A percentile compares a stretch with the other conserved stretches of the same genome.
These are phyloP conservation scores for Grigorovia jiainica DNA, from an alignment of 805 yeast genomes.

Conservation along the genomic window DNA sequence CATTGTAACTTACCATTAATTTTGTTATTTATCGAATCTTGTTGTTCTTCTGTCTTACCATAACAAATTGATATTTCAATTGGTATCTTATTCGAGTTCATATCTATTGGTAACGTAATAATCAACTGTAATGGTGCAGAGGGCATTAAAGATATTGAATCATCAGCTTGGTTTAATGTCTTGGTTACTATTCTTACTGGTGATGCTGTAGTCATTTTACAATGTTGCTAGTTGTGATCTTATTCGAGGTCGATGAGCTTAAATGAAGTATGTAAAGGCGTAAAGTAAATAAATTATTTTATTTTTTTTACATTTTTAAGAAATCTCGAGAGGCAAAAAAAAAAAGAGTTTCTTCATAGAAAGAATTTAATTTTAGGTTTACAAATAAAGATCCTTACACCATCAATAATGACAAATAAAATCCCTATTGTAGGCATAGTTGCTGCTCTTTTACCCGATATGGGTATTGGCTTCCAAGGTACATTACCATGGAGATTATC, in stretches of 20 bases:
- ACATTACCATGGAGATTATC: slow-evolving; percentile 79
- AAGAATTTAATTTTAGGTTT: no score
- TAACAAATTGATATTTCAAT: slow-evolving; percentile 12
- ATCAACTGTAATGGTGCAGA: slow-evolving; percentile 11
- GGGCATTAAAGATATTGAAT: slow-evolving; percentile 3
- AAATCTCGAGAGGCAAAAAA: no score
- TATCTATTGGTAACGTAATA: slow-evolving; percentile 14
- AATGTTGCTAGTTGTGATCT: no score
- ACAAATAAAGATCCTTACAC: neutral
- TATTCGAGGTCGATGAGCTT: no score
- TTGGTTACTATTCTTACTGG: slow-evolving; percentile 1
- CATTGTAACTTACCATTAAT: slow-evolving; percentile 9
- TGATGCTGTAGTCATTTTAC: slow-evolving; percentile 9
- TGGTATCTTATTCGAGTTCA: slow-evolving; percentile 9
- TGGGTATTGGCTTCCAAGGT: slow-evolving; percentile 81
- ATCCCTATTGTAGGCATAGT: slow-evolving; percentile 57
- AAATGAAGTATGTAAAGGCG: no score
- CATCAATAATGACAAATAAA: neutral
- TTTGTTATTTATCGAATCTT: slow-evolving; percentile 1
- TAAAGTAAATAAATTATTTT: no score
- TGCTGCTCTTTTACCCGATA: slow-evolving; percentile 71
- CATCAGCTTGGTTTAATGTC: slow-evolving; percentile 6
- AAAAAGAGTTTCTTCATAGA: no score
- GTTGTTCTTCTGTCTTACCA: slow-evolving; percentile 1
- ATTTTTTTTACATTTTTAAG: no score